A percentile compares a stretch with the other conserved stretches of the same genome.
Evolutionary conservation across 768 basidiomycete genomes (phyloP).

Genomic region (Phaeolepiota aurea): DNA sequence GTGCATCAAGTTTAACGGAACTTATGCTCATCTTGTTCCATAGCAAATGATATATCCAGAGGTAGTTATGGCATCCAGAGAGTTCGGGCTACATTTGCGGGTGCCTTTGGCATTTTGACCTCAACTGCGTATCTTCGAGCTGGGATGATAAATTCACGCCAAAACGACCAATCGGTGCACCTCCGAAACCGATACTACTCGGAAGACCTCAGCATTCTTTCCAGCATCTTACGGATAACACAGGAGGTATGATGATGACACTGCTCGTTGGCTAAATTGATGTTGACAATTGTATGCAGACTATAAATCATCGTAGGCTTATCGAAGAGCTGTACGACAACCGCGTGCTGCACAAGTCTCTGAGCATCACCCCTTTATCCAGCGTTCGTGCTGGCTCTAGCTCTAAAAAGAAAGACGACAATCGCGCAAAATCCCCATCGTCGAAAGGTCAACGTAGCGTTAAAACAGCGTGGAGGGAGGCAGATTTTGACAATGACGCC

Average conservation of each 20-base stretch:
- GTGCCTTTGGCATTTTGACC: constrained; percentile 74
- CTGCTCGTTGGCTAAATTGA: background rate
- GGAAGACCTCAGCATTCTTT: constrained; percentile 71
- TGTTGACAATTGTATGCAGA: constrained; percentile 30
- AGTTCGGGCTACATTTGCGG: constrained; percentile 77
- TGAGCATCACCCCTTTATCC: constrained; percentile 42
- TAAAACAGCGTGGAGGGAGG: constrained; percentile 29
- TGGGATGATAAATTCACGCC: constrained; percentile 50
- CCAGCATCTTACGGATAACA: constrained; percentile 74
- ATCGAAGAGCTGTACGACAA: constrained; percentile 64
- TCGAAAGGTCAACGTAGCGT: constrained; percentile 15
- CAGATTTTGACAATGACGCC: constrained; percentile 19
- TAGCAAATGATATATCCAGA: constrained; percentile 90
- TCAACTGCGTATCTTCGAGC: constrained; percentile 61
- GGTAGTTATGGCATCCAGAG: constrained; percentile 80
- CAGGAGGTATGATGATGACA: constrained; percentile 49
- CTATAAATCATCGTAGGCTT: constrained; percentile 62
- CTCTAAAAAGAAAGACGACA: background rate
- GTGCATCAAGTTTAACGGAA: background rate
- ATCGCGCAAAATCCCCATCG: constrained; percentile 6
- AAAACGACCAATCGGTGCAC: constrained; percentile 36
- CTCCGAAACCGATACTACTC: constrained; percentile 35
- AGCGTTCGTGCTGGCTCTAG: constrained; percentile 8
- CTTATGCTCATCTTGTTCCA: constrained; percentile 3
- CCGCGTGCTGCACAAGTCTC: constrained; percentile 46